A percentile compares a stretch with the other conserved stretches of the same genome.
phyloP scores from a whole-genome alignment of 1,284 basidiomycete species.

The Sporisorium sorghi region DNA sequence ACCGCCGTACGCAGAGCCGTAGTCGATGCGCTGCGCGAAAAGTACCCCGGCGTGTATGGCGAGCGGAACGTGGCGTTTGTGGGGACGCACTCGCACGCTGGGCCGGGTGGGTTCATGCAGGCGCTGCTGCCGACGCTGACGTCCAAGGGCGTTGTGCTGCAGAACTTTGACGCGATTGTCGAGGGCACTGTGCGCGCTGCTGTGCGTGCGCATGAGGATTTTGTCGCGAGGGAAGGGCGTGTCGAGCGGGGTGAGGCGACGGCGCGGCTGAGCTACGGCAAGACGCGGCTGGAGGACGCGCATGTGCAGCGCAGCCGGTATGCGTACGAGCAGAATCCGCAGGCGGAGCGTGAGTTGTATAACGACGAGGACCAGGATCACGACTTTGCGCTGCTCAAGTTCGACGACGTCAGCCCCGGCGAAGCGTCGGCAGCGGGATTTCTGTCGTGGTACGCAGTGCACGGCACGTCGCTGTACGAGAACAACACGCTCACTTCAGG shows the following conservation, averaged over 20 bases:
- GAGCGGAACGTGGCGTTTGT: conserved; percentile 80
- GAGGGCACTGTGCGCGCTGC: conserved; percentile 79
- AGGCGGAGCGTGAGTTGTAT: conserved; percentile 55
- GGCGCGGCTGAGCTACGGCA: conserved; percentile 72
- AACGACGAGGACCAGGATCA: conserved; percentile 58
- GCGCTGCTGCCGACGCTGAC: conserved; percentile 82
- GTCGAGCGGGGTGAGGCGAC: conserved; percentile 10
- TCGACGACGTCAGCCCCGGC: conserved; percentile 34
- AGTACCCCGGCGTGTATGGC: conserved; percentile 77
- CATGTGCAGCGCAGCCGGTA: conserved; percentile 75
- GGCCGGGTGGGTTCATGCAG: conserved; percentile 80
- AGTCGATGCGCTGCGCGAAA: conserved; percentile 74
- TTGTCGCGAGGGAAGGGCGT: conserved; percentile 59
- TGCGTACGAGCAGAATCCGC: conserved; percentile 59
- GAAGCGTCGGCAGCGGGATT: conserved; percentile 41
- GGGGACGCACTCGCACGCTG: conserved; percentile 81
- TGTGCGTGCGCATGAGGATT: conserved; percentile 76
- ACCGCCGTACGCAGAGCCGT: conserved; percentile 80
- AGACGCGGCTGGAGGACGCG: conserved; percentile 76
- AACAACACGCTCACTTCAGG: conserved; percentile 63
- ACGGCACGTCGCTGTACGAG: conserved; percentile 72
- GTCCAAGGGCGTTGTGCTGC: conserved; percentile 77
- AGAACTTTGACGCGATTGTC: conserved; percentile 77
- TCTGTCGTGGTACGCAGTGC: conserved; percentile 79
- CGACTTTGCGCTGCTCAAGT: conserved; percentile 59